These are phyloP conservation scores for Saccharomyces hybrid DNA, from an alignment of 1,139 yeast genomes.

Conservation along the genomic window DNA sequence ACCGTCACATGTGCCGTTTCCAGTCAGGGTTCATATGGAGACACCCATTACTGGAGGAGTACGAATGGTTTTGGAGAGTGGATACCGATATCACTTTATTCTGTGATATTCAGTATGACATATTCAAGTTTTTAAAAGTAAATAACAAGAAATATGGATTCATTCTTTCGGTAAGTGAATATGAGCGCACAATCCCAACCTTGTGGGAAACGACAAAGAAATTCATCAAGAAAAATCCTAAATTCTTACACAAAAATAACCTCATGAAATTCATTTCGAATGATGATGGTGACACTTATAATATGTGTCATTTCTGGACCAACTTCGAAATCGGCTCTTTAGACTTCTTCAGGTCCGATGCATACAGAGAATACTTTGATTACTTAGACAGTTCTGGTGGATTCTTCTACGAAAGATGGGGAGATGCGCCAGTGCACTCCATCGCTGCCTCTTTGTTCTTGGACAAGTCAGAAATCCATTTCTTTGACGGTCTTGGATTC, in stretches of 20 bases:
- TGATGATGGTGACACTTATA: conserved; percentile 59
- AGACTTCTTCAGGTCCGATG: conserved; percentile 65
- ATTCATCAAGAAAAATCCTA: conserved; percentile 57
- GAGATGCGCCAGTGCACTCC: conserved; percentile 88
- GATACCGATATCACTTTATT: conserved; percentile 75
- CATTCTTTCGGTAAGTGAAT: conserved; percentile 79
- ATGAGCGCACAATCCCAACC: conserved; percentile 68
- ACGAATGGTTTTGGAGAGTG: conserved; percentile 89
- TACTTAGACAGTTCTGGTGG: conserved; percentile 74
- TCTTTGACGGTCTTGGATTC: conserved; percentile 78
- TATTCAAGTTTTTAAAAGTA: conserved; percentile 72
- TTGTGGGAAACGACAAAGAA: conserved; percentile 71
- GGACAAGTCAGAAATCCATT: conserved; percentile 58
- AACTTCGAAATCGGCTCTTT: conserved; percentile 75
- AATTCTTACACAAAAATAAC: conserved; percentile 57
- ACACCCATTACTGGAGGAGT: conserved; percentile 61
- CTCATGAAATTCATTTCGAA: conserved; percentile 65
- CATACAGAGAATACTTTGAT: conserved; percentile 61
- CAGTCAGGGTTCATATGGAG: conserved; percentile 87
- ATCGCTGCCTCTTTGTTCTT: conserved; percentile 75
- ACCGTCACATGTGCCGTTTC: conserved; percentile 86
- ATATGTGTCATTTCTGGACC: conserved; percentile 84
- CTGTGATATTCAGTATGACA: conserved; percentile 77
- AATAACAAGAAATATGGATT: conserved; percentile 69
- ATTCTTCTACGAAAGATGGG: conserved; percentile 88